A percentile compares a stretch with the other conserved stretches of the same genome.
Conservation (phyloP, 805 yeast species). For the Wickerhamomyces bovis region DNA sequence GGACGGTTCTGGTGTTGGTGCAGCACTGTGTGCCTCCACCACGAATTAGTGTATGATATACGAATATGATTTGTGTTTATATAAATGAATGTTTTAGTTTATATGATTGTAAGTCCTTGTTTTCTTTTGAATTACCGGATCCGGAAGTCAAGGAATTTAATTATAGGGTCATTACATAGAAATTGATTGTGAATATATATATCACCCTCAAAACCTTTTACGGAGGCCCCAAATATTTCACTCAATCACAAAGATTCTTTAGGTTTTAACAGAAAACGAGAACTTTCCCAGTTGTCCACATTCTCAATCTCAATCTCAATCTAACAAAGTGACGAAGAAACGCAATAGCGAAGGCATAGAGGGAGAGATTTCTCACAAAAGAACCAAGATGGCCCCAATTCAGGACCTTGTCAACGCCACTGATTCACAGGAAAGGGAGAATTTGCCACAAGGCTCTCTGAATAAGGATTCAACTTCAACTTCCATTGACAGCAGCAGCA, state of each 20-base stretch:
- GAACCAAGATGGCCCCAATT: slow-evolving; percentile 13
- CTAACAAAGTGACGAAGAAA: not conserved
- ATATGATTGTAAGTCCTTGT: too few species aligned
- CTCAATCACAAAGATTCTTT: too few species aligned
- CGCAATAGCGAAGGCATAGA: not conserved
- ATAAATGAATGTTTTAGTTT: too few species aligned
- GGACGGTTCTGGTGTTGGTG: slow-evolving; percentile 96
- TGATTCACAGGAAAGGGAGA: not conserved
- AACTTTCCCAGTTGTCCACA: too few species aligned
- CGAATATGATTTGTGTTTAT: not conserved
- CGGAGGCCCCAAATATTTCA: too few species aligned
- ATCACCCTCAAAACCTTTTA: too few species aligned
- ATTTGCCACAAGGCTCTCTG: not conserved
- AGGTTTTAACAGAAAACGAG: not conserved
- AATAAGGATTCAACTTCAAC: not conserved
- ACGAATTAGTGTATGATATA: too few species aligned
- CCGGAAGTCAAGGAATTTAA: not conserved
- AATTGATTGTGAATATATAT: too few species aligned
- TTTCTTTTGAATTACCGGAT: not conserved
- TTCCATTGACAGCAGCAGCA: not conserved
- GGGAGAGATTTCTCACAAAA: not conserved
- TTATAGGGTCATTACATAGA: too few species aligned
- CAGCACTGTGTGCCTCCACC: slow-evolving; percentile 70
- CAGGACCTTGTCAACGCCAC: slow-evolving; percentile 9
- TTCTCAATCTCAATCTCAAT: not conserved